Percentiles rank a stretch among this genome's conserved stretches.
phyloP scores from a whole-genome alignment of 2,329 filamentous ascomycete species.

The Nigrospora oryzae region DNA sequence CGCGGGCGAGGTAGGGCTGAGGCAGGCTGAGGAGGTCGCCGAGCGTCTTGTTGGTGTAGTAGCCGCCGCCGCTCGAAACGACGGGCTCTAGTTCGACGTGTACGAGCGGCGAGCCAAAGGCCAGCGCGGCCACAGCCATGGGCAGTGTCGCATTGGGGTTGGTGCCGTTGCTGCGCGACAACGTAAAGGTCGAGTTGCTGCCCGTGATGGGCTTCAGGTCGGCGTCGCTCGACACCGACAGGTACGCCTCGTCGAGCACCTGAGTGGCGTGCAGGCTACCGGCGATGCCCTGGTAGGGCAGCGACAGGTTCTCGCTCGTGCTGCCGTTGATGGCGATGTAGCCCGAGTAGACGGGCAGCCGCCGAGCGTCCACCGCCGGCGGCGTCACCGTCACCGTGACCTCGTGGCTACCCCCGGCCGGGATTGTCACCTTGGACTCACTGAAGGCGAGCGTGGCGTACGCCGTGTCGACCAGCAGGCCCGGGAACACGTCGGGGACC shows the following conservation, averaged over 20 bases:
- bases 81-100: conserved; percentile 31
- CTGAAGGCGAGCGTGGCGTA: conserved; percentile 34
- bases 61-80: conserved; percentile 28
- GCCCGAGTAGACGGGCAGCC: conserved; percentile 38
- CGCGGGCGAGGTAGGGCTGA: conserved; percentile 21
- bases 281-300: conserved; percentile 30
- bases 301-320: conserved; percentile 15
- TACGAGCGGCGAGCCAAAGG: conserved; percentile 35
- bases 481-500: conserved; percentile 34
- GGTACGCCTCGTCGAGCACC: conserved; percentile 25
- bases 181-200: conserved; percentile 14
- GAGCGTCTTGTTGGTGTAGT: conserved; percentile 19
- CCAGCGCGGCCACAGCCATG: conserved; percentile 28
- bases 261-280: conserved; percentile 25
- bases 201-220: conserved; percentile 13
- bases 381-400: conserved; percentile 35
- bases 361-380: conserved; percentile 27
- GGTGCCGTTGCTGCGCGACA: conserved; percentile 11
- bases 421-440: conserved; percentile 19
- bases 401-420: conserved; percentile 20
- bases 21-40: conserved; percentile 35
- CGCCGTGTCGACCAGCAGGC: conserved; percentile 26
- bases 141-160: conserved; percentile 24
- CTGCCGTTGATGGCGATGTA: conserved; percentile 35
- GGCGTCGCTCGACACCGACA: conserved; percentile 25